phyloP scores from a whole-genome alignment of 2,329 filamentous ascomycete species.

The Anisogramma anomala region DNA sequence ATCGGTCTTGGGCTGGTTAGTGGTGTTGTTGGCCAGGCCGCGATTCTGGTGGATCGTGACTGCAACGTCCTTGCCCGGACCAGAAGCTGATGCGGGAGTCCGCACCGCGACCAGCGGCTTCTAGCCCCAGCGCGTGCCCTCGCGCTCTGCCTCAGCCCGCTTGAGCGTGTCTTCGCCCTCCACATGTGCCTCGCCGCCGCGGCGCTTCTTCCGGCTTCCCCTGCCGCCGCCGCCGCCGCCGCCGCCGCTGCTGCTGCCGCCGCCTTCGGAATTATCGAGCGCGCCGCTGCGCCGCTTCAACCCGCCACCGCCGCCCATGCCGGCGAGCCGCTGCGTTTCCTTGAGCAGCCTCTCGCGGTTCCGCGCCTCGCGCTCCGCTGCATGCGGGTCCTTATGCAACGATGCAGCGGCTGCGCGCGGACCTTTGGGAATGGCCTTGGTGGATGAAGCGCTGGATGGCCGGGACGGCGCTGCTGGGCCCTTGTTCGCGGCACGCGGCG shows the following conservation, averaged over 20 bases:
- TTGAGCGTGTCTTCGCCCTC: slow-evolving; percentile 41
- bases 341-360: slow-evolving; percentile 55
- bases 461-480: slow-evolving; percentile 16
- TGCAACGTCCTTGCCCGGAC: too few relatives aligned
- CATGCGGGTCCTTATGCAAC: slow-evolving; percentile 43
- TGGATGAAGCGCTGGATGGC: neutral
- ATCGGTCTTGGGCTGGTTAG: too few relatives aligned
- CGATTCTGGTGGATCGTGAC: too few relatives aligned
- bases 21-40: too few relatives aligned
- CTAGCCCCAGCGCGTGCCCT: slow-evolving; percentile 39
- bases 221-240: slow-evolving; percentile 30
- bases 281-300: slow-evolving; percentile 40
- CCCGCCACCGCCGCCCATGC: slow-evolving; percentile 28
- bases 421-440: slow-evolving; percentile 1
- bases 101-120: neutral
- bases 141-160: slow-evolving; percentile 48
- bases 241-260: slow-evolving; percentile 29
- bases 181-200: slow-evolving; percentile 29
- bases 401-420: slow-evolving; percentile 12
- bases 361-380: slow-evolving; percentile 55
- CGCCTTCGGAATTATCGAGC: slow-evolving; percentile 26
- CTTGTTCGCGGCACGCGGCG: slow-evolving; percentile 22
- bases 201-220: slow-evolving; percentile 27
- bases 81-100: neutral
- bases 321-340: slow-evolving; percentile 55